These are phyloP conservation scores for Halophytophthora batemanensis DNA, from an alignment of 352 stramenopile genomes.

Conservation along the genomic window DNA sequence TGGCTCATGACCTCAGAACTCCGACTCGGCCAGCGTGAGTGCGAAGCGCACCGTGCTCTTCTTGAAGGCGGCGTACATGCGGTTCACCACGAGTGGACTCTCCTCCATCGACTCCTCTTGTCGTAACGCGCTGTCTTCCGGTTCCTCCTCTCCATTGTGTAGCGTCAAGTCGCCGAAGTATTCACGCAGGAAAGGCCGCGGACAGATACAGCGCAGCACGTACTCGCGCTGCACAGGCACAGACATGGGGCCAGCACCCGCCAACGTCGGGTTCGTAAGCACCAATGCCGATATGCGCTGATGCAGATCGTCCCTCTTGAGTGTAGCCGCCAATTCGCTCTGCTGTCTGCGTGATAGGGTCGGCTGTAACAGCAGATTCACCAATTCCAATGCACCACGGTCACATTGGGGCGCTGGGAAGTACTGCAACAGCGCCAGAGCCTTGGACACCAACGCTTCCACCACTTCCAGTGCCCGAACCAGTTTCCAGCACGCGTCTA, in stretches of 20 bases:
- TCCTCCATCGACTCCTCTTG: constrained; percentile 36
- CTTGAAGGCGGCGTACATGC: constrained; percentile 78
- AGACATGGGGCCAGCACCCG: constrained; percentile 18
- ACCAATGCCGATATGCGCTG: constrained; percentile 37
- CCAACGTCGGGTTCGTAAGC: constrained; percentile 38
- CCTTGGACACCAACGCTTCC: constrained; percentile 53
- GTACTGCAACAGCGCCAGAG: constrained; percentile 44
- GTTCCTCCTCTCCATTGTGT: constrained; percentile 15
- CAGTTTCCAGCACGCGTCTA: constrained; percentile 71
- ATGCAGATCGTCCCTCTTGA: constrained; percentile 32
- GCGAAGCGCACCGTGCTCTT: constrained; percentile 79
- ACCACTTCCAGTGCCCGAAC: constrained; percentile 45
- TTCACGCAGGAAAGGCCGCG: constrained; percentile 61
- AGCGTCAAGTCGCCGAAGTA: constrained; percentile 23
- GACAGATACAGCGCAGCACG: constrained; percentile 69
- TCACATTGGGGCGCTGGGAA: constrained; percentile 22
- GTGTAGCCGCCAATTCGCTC: constrained; percentile 32
- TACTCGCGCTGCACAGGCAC: constrained; percentile 65
- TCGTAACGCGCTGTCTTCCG: not conserved
- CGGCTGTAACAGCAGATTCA: constrained; percentile 34
- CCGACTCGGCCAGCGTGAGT: constrained; percentile 61
- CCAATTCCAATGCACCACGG: constrained; percentile 21
- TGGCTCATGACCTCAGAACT: constrained; percentile 42
- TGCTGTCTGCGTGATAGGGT: constrained; percentile 25
- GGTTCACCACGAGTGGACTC: constrained; percentile 67